Conservation (phyloP, 139 green algal genomes). For the Eudorina sp. region DNA sequence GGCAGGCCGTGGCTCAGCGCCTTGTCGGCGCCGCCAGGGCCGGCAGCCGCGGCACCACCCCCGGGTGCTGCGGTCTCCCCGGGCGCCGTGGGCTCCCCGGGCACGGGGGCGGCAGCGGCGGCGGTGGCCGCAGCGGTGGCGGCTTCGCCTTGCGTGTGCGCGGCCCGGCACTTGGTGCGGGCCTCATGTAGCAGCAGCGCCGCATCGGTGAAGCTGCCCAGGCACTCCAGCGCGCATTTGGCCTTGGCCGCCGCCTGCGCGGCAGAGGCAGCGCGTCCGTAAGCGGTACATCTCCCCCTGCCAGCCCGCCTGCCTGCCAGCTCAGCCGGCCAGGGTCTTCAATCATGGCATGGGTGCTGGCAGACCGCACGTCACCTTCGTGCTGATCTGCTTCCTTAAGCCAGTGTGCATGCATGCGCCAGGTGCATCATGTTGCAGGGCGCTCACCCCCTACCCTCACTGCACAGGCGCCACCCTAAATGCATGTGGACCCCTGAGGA, state of each 20-base stretch:
- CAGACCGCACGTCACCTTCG: too few species aligned
- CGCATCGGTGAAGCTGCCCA: slow-evolving; percentile 85
- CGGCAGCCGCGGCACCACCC: not conserved
- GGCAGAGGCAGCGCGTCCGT: too few species aligned
- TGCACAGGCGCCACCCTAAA: too few species aligned
- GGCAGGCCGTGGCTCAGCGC: slow-evolving; percentile 58
- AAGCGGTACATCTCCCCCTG: too few species aligned
- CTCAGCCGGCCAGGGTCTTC: too few species aligned
- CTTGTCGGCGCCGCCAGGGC: not conserved
- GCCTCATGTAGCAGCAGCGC: slow-evolving; percentile 74
- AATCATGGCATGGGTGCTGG: too few species aligned
- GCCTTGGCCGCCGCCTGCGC: slow-evolving; percentile 16
- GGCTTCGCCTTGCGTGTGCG: not conserved
- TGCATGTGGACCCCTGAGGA: too few species aligned
- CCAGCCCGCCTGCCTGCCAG: too few species aligned
- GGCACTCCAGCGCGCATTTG: slow-evolving; percentile 71
- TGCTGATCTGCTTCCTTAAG: too few species aligned
- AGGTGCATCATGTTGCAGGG: too few species aligned
- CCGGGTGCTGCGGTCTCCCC: not conserved
- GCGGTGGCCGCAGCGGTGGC: not conserved
- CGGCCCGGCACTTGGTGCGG: slow-evolving; percentile 3
- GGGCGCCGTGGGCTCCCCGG: not conserved
- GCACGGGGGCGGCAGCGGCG: not conserved
- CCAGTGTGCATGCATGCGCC: too few species aligned
- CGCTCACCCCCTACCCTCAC: too few species aligned